Base-by-base conservation (phyloP, 2,329 filamentous ascomycete species). In the Fusarium virguliforme region DNA sequence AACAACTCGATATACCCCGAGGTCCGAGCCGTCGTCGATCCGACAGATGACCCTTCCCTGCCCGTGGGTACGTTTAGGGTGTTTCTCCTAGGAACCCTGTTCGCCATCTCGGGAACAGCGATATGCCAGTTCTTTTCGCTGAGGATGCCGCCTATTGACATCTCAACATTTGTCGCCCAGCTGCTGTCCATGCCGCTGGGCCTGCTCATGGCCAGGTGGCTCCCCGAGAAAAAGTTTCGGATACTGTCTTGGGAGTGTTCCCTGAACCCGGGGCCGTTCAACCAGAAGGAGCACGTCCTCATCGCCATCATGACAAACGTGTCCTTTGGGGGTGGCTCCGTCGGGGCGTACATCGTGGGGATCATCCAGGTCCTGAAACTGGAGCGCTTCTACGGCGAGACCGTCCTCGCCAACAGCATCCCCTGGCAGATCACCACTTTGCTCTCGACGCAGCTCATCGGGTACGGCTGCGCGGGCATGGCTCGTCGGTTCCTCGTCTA, bases 281-380 rank as follows among this genome's bases (percentile, higher is more conserved):
- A 81, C 63, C 83, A 84, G 62, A 89, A 88, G 69, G 86, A 89
- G 70, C 86, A 88, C 70, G 82, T 86, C 71, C 75, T 88, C 5
- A 84, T 88, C 51, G 83, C 83, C n/a, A 84, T 87, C 65, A 87
- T 87, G 84, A 85, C 89, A 34, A 89, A 89, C 74, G 85, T 85
- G 0, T 81, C 82, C 0, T 83, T 80, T 51, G 70, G 62, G 2
- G 72, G 74, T 1, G 62, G 62, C 53, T 55, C 65, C 43, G 79
- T 79, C 26, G 77, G 79, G 4, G 83, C 84, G 0, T 86, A 85
- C 70, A 82, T 85, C 3, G 81, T 75, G 67, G 80, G 81, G 57
- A 84, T 86, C 43, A 81, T 85, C 46, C 84, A 83, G 79, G 81
- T 82, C 3, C 81, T 86, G 62, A 81, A 81, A 38, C 75, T 85